These are phyloP conservation scores for Trichoderma koningiopsis DNA, from an alignment of 2,329 filamentous ascomycete genomes.

Conservation along the genomic window DNA sequence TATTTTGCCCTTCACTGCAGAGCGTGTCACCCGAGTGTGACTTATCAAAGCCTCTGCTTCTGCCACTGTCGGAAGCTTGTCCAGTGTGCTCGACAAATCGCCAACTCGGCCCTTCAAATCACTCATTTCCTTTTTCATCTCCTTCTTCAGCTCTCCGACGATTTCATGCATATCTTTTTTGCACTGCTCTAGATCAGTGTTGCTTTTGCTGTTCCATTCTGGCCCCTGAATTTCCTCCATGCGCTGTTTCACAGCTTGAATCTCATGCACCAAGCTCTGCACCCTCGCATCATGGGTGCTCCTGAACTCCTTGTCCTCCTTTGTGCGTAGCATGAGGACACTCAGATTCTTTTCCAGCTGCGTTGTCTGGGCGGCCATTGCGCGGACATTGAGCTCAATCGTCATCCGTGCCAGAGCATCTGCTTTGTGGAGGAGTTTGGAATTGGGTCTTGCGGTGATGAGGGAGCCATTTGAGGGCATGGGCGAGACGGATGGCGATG, in stretches of 20 bases:
- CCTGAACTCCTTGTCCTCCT: constrained; percentile 36
- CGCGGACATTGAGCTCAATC: constrained; percentile 41
- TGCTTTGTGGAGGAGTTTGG: constrained; percentile 33
- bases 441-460: background rate
- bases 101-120: constrained; percentile 32
- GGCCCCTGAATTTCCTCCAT: constrained; percentile 29
- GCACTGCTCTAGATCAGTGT: constrained; percentile 27
- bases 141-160: constrained; percentile 28
- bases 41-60: constrained; percentile 29
- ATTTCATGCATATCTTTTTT: constrained; percentile 30
- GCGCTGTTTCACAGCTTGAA: constrained; percentile 36
- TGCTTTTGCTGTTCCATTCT: background rate
- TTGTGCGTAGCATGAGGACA: constrained; percentile 33
- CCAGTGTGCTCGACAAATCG: constrained; percentile 31
- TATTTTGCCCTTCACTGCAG: background rate
- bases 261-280: constrained; percentile 36
- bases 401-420: constrained; percentile 43
- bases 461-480: background rate
- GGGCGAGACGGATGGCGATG: background rate
- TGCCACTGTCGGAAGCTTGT: constrained; percentile 29
- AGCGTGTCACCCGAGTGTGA: background rate
- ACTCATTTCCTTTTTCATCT: constrained; percentile 34
- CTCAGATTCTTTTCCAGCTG: constrained; percentile 37
- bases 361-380: constrained; percentile 34
- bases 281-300: constrained; percentile 37